Evolutionary conservation across 495 filamentous ascomycete genomes (phyloP), one percentile per base, ranked within the genome.

Genomic region (Penicillium fimorum): DNA sequence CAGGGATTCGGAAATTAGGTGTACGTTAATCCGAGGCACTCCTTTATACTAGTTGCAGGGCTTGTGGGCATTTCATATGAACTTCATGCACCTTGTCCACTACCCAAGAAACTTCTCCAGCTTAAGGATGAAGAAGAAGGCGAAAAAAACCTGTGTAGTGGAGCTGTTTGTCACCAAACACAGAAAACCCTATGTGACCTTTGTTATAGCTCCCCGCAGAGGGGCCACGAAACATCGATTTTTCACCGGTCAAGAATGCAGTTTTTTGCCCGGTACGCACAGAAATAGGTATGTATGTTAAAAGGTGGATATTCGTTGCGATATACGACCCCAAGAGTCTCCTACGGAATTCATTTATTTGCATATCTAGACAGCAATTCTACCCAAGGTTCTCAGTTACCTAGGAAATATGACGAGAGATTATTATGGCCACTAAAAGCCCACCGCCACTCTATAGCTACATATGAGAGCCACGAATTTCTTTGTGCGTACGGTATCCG

Each of bases 171-270:
- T 55, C 60, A 63, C 58, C 52, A 41, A 44, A 58, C 32, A 52
- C 55, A 56, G 27, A 56, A 56, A 59, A 65, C 58, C 47, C 54
- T 59, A 64, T 58, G 47, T 40, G 52, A 50, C 49, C 44, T 44
- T 50, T 40, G 51, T 29, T 49, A 57, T 40, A 46, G 40, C 53
- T 61, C 62, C 59, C 62, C 59, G 59, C 61, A 68, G 59, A 64
- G 63, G 66, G 54, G 60, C 61, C 50, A 18, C 15, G 50, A 53
- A 58, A 58, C 50, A 35, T 57, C 55, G 55, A 62, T 45, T 57
- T 60, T 59, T 67, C 66, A 67, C 66, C 64, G 63, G 63, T 66
- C 63, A 62, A 52, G 45, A 44, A 40, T 5, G 24, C 43, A 25
- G 13, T 15, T 38, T 41, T 47, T 37, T 35, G 24, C 29, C 45